Percentiles rank a stretch among this genome's conserved stretches.
phyloP scores from a whole-genome alignment of 352 stramenopile species.

The Peronospora belbahrii region DNA sequence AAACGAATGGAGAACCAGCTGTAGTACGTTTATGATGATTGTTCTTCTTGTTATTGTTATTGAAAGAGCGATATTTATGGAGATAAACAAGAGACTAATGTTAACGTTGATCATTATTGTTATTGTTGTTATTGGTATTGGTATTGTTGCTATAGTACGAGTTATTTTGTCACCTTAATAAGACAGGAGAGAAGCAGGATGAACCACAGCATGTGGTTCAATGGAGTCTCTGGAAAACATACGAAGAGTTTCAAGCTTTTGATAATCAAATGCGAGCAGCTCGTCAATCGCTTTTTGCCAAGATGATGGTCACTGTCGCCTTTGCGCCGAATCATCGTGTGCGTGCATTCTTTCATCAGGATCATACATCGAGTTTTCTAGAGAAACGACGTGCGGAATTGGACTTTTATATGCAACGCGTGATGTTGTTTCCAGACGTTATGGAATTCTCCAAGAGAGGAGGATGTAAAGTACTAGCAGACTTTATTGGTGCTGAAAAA shows the following conservation, averaged over 20 bases:
- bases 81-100: no score
- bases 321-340: constrained; percentile 64
- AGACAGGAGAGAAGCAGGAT: constrained; percentile 32
- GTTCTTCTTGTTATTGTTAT: no score
- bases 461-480: constrained; percentile 52
- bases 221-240: constrained; percentile 76
- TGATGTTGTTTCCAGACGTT: constrained; percentile 68
- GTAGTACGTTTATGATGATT: constrained; percentile 50
- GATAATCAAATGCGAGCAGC: constrained; percentile 52
- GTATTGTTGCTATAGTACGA: constrained; percentile 29
- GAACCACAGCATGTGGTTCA: constrained; percentile 34
- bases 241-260: constrained; percentile 72
- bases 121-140: no score
- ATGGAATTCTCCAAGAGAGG: constrained; percentile 43
- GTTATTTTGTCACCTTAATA: constrained; percentile 43
- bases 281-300: constrained; percentile 46
- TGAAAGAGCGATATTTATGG: no score
- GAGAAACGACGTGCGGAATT: constrained; percentile 71
- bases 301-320: constrained; percentile 79
- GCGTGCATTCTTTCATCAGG: constrained; percentile 68
- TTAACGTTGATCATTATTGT: no score
- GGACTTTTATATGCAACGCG: constrained; percentile 79
- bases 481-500: constrained; percentile 49
- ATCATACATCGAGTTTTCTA: constrained; percentile 57
- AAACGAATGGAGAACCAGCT: constrained; percentile 40